Base-by-base conservation (phyloP, 2,329 filamentous ascomycete species). In the Davidsoniella eucalypti region DNA sequence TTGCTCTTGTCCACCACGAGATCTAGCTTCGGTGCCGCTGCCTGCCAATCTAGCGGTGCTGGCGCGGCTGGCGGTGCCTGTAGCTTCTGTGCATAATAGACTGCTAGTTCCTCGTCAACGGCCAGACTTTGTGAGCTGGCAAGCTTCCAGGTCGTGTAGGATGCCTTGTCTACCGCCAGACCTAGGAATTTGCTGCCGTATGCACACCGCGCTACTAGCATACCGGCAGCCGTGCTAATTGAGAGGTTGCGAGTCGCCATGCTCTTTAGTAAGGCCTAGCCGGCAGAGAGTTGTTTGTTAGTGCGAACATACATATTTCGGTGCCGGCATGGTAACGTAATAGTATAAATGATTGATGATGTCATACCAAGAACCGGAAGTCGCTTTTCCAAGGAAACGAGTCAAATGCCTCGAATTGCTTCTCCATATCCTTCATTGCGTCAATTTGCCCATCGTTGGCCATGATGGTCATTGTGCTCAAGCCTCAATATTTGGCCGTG, bases 351-450 rank as follows among this genome's bases (percentile, higher is more conserved):
- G 23, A 45, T 40, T 40, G 40, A 26, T 5, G 17, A 12, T 9
- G 37, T 7, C 57, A 41, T 64, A 78, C 78, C 65, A 84, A 77
- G 58, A 85, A 87, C 55, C 77, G 75, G 47, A 70, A 68, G 63
- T 87, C 82, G 54, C 72, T 72, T 53, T 70, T 70, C 82, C 82
- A 87, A 16, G 74, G 70, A 59, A 85, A 85, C 21, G 65, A 64
- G 57, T 83, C 78, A 47, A 86, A 73, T 54, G 78, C 73, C 52
- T 68, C 64, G 61, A 76, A 78, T 61, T 47, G 66, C 60, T 54
- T 64, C 62, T 29, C 26, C 26, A 29, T 29, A 29, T 7, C 18
- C 18, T 21, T 29, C 26, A 10, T 29, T 7, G 26, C 7, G 7
- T 29, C 26, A 33, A 10, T 33, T 12, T 33, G 26, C 10, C 26